Base-by-base conservation (phyloP, 192 early-diverging fungal species). In the Podila epigama region DNA sequence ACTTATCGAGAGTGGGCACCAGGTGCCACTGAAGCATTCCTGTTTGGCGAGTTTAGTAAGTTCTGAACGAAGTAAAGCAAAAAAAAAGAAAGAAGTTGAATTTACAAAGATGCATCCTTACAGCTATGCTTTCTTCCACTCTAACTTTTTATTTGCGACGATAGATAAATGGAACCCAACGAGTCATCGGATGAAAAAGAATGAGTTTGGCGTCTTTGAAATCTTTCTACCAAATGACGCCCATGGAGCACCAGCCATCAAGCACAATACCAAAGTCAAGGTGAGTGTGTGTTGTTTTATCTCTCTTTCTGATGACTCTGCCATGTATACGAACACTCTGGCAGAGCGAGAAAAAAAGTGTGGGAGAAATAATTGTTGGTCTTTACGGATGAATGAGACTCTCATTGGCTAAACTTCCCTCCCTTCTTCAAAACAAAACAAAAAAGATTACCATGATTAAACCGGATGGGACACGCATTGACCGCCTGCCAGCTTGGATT, bases 1-100 rank as follows among this genome's bases (percentile, higher is more conserved):
- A 65, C 84, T 5, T 98, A 97, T 82, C 84, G 94, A n/a, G 97
- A 98, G 81, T 98, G 96, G 96, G 96, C 96, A 36, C 97, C 97
- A 8, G 90, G 89, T 48, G 96, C 92, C 9, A 71, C 60, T 16
- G 75, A 79, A 29, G 96, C 95, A 22, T 91, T 81, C 60, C 85
- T 98, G 34, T 86, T 96, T 65, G 97, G 97, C 36, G 96, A 97
- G 41, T 98, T 98, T 81, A 98, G 92, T 94, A 84, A 79, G 83
- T 83, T 13, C n/a, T 48, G 53, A 10, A 31, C 33, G 20, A 0
- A 41, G 9, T 27, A 20, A 25, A 8, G n/a, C 18, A 10, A 20
- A 62, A 10, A 65, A 44, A 44, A 50, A 11, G 15, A 60, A 32
- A 66, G 11, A 35, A 36, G 27, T 27, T 28, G n/a, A 29, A 20